phyloP scores from a whole-genome alignment of 2,329 filamentous ascomycete genomes.

The Fusarium acutatum region DNA sequence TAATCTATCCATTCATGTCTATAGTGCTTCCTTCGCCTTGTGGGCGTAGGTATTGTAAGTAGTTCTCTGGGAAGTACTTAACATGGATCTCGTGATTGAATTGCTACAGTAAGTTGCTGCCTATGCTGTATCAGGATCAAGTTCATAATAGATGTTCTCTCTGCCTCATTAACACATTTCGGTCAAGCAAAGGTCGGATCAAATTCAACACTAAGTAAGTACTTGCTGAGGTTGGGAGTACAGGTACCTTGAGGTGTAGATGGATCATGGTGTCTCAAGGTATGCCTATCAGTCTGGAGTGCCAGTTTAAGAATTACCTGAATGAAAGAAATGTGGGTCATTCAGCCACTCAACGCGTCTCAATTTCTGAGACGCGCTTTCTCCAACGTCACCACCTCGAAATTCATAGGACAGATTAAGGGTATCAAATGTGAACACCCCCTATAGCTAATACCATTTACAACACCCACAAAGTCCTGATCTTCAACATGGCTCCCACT shows the following conservation, averaged over 20 bases:
- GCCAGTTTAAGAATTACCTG: background rate
- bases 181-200: background rate
- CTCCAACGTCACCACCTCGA: constrained; percentile 35
- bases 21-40: background rate
- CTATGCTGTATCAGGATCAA: background rate
- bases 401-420: background rate
- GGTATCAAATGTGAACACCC: constrained; percentile 11
- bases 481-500: constrained; percentile 46
- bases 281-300: background rate
- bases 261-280: background rate
- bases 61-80: background rate
- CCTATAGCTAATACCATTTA: background rate
- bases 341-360: constrained; percentile 44
- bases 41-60: background rate
- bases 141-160: background rate
- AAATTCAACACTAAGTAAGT: background rate
- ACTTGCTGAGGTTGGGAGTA: background rate
- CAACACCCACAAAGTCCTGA: background rate
- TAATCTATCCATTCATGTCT: background rate
- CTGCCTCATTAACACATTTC: background rate
- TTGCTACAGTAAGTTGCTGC: background rate
- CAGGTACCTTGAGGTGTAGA: background rate
- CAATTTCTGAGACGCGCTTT: constrained; percentile 32
- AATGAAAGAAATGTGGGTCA: constrained; percentile 20
- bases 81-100: background rate